Percentiles rank a stretch among this genome's conserved stretches.
These are phyloP conservation scores for Centrapalus pauciflorus DNA, from an alignment of 129 eudicot genomes.

Conservation along the genomic window DNA sequence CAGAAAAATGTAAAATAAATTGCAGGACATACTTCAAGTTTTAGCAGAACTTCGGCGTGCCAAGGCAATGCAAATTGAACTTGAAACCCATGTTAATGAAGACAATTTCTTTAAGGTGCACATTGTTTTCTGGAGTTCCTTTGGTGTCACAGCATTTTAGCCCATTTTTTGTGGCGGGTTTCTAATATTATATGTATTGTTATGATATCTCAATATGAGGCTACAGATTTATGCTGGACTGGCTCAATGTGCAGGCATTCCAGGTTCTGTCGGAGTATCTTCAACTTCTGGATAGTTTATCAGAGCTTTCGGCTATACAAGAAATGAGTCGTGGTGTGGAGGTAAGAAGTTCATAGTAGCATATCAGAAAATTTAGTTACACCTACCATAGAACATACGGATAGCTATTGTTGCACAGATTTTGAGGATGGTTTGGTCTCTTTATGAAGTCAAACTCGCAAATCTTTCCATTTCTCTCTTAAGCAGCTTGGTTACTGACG, in stretches of 20 bases:
- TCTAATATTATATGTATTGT: neutral
- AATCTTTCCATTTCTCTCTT: too few relatives aligned
- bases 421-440: too few relatives aligned
- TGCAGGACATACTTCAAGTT: conserved; percentile 82
- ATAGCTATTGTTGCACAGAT: too few relatives aligned
- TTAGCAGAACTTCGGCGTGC: conserved; percentile 76
- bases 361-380: conserved; percentile 1
- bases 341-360: conserved; percentile 39
- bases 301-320: conserved; percentile 81
- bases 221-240: neutral
- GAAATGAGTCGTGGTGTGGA: conserved; percentile 94
- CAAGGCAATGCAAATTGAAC: conserved; percentile 65
- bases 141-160: conserved; percentile 4
- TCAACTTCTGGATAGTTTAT: conserved; percentile 83
- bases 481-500: too few relatives aligned
- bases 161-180: neutral
- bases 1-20: conserved; percentile 13
- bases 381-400: too few relatives aligned
- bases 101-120: conserved; percentile 79
- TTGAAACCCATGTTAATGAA: conserved; percentile 78
- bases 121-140: neutral
- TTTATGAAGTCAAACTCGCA: too few relatives aligned
- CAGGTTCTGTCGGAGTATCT: conserved; percentile 88
- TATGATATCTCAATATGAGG: neutral
- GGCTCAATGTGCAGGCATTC: conserved; percentile 66